Evolutionary conservation across 768 basidiomycete species (phyloP), one percentile per base, ranked within the genome.

Genomic region (Macrolepiota fuliginosa): DNA sequence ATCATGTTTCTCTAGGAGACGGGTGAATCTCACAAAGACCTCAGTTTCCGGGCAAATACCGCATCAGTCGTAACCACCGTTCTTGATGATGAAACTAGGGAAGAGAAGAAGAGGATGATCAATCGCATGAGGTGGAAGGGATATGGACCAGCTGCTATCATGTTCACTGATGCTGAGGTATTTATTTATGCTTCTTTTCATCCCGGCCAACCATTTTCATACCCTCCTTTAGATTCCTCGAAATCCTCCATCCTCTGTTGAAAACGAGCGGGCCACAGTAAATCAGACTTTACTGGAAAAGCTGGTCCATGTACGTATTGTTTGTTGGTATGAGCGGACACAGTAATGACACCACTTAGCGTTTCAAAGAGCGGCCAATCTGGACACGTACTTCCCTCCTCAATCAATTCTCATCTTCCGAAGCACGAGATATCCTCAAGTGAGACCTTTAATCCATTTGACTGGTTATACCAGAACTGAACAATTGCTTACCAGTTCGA

Each of bases 301-400:
- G 62, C 71, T 91, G 24, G 75, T 80, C 64, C 80, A 81, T 74
- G 91, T 87, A 57, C 24, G 68, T 29, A n/a, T 61, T 6, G 17
- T 55, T 22, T 3, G 24, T 10, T 29, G 54, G 7, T 1, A 36
- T 15, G 29, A 25, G 19, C 17, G 7, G 15, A 24, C 7, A 13
- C 36, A 7, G 13, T 22, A 25, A 22, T 17, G 49, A 53, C 19
- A n/a, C 17, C 3, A 2, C 37, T n/a, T 54, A 95, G 92, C 72
- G 87, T 22, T 89, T 98, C 61, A 74, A 77, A 51, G 77, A 87
- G 61, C 83, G 96, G 25, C 93, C 95, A 0, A 77, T 96, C 9
- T 98, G 96, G 95, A 92, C 92, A 1, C 83, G 95, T n/a, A 80
- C 83, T 64, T 90, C 92, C 0, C 76, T 98, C 6, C 83, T 93